A percentile compares a stretch with the other conserved stretches of the same genome.
phyloP scores from a whole-genome alignment of 1,139 yeast species.

The Magnusiomyces suaveolens region DNA sequence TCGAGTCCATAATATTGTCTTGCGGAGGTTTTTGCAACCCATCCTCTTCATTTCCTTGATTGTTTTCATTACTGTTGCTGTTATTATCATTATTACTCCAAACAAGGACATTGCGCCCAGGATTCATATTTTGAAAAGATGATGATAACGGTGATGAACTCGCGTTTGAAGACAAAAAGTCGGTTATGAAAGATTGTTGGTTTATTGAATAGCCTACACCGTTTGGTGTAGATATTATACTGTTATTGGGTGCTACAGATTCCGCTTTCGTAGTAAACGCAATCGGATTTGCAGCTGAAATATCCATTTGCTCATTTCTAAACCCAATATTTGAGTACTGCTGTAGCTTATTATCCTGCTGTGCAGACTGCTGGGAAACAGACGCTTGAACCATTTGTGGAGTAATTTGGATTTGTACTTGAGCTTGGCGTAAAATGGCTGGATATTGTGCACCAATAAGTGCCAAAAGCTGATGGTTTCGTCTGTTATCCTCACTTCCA shows the following conservation, averaged over 20 bases:
- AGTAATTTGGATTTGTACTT: slow-evolving; percentile 7
- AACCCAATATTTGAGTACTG: not conserved
- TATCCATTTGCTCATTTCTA: not conserved
- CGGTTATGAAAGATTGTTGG: not conserved
- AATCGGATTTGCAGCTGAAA: not conserved
- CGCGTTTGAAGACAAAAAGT: not conserved
- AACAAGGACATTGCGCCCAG: not conserved
- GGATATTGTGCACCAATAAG: slow-evolving; percentile 2
- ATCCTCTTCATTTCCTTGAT: too few species aligned
- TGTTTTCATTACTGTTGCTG: too few species aligned
- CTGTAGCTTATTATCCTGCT: not conserved
- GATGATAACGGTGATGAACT: not conserved
- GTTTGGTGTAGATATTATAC: not conserved
- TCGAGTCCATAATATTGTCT: slow-evolving; percentile 9
- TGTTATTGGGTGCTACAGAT: not conserved
- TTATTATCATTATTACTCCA: not conserved
- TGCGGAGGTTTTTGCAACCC: not conserved
- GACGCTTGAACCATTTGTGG: slow-evolving; percentile 1
- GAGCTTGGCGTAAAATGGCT: slow-evolving; percentile 8
- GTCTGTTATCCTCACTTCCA: slow-evolving; percentile 17
- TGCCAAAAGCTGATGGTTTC: slow-evolving; percentile 11
- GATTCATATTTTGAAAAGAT: not conserved
- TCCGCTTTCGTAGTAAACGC: not conserved
- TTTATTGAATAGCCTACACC: not conserved
- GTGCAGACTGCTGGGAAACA: slow-evolving; percentile 5